Evolutionary conservation across 805 yeast species (phyloP), one percentile per base, ranked within the genome.

Genomic region (Barnettozyma salicaria): DNA sequence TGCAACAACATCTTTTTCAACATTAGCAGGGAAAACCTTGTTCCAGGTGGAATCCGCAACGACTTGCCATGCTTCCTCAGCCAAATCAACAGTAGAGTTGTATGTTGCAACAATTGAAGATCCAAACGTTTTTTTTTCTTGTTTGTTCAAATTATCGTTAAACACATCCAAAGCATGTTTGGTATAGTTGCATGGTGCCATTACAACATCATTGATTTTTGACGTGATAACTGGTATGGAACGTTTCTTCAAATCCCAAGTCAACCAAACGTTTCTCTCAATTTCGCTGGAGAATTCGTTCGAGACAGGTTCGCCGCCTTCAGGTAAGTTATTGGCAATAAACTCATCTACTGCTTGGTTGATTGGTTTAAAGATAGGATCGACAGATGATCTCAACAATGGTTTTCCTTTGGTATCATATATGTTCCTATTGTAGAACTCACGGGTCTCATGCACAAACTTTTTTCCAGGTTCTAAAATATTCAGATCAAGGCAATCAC

Each of bases 351-450:
- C 56, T 23, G 66, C 60, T 24, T 67, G 59, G 60, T 82, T 86
- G 30, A 80, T 30, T 20, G 92, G 89, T 25, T 64, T 66, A 32
- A 82, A 62, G 10, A 79, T 24, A 4, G 84, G 80, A 56, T 80
- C 87, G 17, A 79, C 50, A 18, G 72, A 68, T n/a, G 80, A 66
- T 46, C 86, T 67, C 26, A 82, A 46, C 34, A 78, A 53, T 27
- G 84, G 81, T 50, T 74, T 76, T 18, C 86, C 86, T 21, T 75
- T 63, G 7, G 74, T 67, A 50, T 78, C 77, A 53, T 72, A 70
- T 27, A 76, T 50, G 22, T 72, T 65, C 32, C 68, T 62, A 51
- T 75, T 70, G 52, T 76, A 72, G 36, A 60, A 60, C 34, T 64
- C 65, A 44, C 82, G 76, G 40, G 70, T 59, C 34, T 65, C 68